A percentile compares a stretch with the other conserved stretches of the same genome.
phyloP scores from a whole-genome alignment of 371 early-diverging fungal species.

The Lichtheimia corymbifera region DNA sequence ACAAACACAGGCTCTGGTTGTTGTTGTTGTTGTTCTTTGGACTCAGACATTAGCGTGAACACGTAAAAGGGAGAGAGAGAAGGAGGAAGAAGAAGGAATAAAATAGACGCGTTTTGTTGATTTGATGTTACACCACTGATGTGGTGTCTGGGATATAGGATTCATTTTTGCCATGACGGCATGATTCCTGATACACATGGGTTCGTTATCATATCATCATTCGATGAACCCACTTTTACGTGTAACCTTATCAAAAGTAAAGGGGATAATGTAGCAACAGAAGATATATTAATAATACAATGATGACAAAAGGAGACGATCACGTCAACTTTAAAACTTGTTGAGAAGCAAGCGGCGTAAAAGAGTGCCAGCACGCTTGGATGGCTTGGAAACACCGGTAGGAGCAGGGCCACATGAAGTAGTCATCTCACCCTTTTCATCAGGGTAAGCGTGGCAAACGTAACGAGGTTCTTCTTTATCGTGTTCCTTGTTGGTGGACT shows the following conservation, averaged over 20 bases:
- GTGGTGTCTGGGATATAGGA: neutral
- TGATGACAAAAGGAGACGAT: neutral
- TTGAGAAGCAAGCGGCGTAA: neutral
- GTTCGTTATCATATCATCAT: no score
- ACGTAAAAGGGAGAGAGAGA: neutral
- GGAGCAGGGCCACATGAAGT: conserved; percentile 7
- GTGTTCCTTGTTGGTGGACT: no score
- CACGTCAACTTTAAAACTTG: conserved; percentile 3
- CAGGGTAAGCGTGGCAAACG: conserved; percentile 9
- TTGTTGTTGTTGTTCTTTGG: conserved; percentile 3
- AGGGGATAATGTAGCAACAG: no score
- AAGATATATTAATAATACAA: neutral
- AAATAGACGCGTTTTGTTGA: neutral
- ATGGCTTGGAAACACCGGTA: conserved; percentile 6
- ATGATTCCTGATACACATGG: no score
- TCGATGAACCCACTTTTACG: no score
- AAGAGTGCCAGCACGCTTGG: conserved; percentile 10
- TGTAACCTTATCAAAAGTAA: no score
- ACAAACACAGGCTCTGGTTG: conserved; percentile 29
- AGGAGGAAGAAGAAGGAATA: neutral
- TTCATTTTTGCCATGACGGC: no score
- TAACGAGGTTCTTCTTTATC: neutral
- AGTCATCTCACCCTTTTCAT: conserved; percentile 5
- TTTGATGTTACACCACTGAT: neutral
- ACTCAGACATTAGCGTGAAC: neutral